Base-by-base conservation (phyloP, 2,329 filamentous ascomycete species). In the Fusarium metavorans region DNA sequence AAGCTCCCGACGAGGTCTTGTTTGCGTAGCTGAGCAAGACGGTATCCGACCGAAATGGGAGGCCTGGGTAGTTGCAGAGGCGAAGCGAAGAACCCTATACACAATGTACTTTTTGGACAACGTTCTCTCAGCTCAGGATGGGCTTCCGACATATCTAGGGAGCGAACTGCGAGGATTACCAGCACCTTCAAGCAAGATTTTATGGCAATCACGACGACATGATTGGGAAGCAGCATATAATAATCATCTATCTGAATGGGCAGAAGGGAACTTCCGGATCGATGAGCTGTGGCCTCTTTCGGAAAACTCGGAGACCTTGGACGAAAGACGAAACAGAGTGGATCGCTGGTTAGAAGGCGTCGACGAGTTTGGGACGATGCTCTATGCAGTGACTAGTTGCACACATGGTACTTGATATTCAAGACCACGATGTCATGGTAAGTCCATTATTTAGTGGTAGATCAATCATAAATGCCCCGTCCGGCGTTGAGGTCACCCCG, bases 91-190 rank as follows among this genome's bases (percentile, higher is more conserved):
- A 5, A 85, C 87, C 0, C 68, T 91, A 0, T 89, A 84, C 67
- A 82, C 83, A 0, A 87, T 89, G 84, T 90, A 89, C 64, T 78
- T 90, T 4, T 85, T 90, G 50, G 87, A 88, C 67, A 88, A 84
- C 48, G 76, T 88, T 0, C 83, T 89, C 8, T 83, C 84, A 2
- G 76, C 83, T 0, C 80, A 84, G 10, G 82, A 87, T 6, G 81
- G 82, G 0, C 73, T 87, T 0, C 85, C 86, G 0, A 86, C 84
- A 0, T 89, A 86, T 58, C 77, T 89, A 0, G 88, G 85, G 1
- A 84, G 82, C 0, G 89, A 90, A 73, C 77, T 90, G 16, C 77
- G 73, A 2, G 85, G 84, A 0, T 71, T 90, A 0, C 84, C 81
- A 0, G 85, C 84, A 0, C 85, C 88, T 0, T 80, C 82, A 1